These are phyloP conservation scores for Pseudoturritis turrita DNA, from an alignment of 345 rosid species.

Conservation along the genomic window DNA sequence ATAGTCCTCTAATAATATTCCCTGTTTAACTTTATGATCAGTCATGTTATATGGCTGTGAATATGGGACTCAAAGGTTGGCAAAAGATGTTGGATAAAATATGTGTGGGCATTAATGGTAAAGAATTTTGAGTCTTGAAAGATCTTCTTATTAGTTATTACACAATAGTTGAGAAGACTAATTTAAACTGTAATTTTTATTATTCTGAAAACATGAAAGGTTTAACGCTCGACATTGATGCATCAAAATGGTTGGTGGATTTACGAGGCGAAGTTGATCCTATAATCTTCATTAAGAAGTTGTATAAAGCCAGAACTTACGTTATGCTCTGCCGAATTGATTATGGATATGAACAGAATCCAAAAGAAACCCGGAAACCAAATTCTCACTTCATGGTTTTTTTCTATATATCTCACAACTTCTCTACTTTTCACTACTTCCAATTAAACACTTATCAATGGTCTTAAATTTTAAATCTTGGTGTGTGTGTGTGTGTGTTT, in stretches of 20 bases:
- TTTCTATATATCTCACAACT: not conserved
- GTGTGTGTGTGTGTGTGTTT: not conserved
- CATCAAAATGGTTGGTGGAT: not conserved
- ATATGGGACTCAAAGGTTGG: slow-evolving; percentile 4
- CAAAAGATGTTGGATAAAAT: not conserved
- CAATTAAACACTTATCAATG: not conserved
- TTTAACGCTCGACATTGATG: not conserved
- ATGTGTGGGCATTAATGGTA: slow-evolving; percentile 11
- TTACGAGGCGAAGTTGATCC: slow-evolving; percentile 19
- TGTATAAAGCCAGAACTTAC: slow-evolving; percentile 11
- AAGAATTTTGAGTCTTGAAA: slow-evolving; percentile 4
- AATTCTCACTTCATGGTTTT: slow-evolving; percentile 15
- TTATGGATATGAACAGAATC: slow-evolving; percentile 28
- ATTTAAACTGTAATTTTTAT: not conserved
- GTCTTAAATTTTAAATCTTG: not conserved
- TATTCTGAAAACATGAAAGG: not conserved
- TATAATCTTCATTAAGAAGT: slow-evolving; percentile 5
- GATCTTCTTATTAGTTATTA: not conserved
- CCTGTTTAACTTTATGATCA: slow-evolving; percentile 1
- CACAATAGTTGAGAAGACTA: not conserved
- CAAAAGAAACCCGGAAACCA: slow-evolving; percentile 17
- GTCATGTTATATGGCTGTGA: slow-evolving; percentile 19
- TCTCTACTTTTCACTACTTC: not conserved
- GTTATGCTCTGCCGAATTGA: slow-evolving; percentile 5
- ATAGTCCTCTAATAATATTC: not conserved